These are phyloP conservation scores for Peniophora sp. DNA, from an alignment of 1,284 basidiomycete genomes.

Conservation along the genomic window DNA sequence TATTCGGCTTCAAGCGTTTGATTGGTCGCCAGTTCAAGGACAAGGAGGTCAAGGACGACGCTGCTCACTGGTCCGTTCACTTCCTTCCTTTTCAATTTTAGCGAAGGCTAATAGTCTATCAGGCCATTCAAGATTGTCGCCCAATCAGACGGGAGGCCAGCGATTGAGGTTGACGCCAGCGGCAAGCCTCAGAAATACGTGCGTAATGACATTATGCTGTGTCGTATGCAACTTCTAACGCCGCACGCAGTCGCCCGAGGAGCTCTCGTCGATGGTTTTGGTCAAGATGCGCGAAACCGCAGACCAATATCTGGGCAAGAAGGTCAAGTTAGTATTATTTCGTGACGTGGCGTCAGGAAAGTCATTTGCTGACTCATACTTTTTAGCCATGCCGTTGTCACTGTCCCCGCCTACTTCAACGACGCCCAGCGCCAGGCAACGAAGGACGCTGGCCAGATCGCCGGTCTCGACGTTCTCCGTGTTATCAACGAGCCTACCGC, in stretches of 20 bases:
- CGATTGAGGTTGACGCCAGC: constrained; percentile 74
- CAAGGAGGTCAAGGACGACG: constrained; percentile 89
- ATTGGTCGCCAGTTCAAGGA: constrained; percentile 94
- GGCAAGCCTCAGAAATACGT: constrained; percentile 64
- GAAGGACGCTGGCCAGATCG: constrained; percentile 95
- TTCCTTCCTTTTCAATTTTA: constrained; percentile 4
- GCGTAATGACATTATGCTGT: constrained; percentile 21
- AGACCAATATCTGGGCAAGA: constrained; percentile 86
- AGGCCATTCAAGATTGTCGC: constrained; percentile 82
- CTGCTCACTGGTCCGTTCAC: constrained; percentile 61
- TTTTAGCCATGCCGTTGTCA: constrained; percentile 74
- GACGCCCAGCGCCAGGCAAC: constrained; percentile 98
- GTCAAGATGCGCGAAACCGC: constrained; percentile 96
- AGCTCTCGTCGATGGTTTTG: constrained; percentile 81
- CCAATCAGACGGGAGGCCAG: constrained; percentile 64
- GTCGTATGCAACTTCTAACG: constrained; percentile 6
- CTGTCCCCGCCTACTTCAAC: constrained; percentile 98
- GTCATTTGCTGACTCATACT: neutral
- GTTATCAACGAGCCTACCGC: constrained; percentile 99
- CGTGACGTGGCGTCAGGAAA: neutral
- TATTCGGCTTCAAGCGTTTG: constrained; percentile 95
- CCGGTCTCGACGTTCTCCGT: constrained; percentile 93
- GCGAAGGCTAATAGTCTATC: neutral
- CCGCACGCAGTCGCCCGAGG: constrained; percentile 58
- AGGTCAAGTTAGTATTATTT: constrained; percentile 78